These are phyloP conservation scores for Stromatinia cepivora DNA, from an alignment of 2,329 filamentous ascomycete species.

Conservation along the genomic window DNA sequence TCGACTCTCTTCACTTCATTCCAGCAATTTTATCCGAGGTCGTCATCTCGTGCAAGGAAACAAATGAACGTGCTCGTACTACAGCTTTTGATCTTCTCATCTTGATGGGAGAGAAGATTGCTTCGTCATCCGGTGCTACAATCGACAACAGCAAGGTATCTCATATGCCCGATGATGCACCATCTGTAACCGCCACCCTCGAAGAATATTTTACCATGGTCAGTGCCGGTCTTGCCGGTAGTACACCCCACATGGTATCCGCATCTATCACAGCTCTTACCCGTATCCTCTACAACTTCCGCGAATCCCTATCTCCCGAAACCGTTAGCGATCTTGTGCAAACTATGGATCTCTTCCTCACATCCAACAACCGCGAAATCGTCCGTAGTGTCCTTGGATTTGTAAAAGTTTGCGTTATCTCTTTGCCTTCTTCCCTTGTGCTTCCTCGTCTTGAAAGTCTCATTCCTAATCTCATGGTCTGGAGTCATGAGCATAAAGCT, in stretches of 20 bases:
- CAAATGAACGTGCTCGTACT: slow-evolving; percentile 90
- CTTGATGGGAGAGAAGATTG: slow-evolving; percentile 81
- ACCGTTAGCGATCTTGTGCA: slow-evolving; percentile 83
- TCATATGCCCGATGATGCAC: slow-evolving; percentile 80
- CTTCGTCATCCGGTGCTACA: slow-evolving; percentile 60
- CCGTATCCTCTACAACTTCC: slow-evolving; percentile 91
- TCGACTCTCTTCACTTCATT: slow-evolving; percentile 84
- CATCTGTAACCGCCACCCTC: slow-evolving; percentile 74
- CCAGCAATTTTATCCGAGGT: slow-evolving; percentile 89
- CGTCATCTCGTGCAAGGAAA: slow-evolving; percentile 94
- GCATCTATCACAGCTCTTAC: slow-evolving; percentile 95
- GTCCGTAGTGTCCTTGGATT: slow-evolving; percentile 94
- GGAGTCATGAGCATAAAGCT: slow-evolving; percentile 97
- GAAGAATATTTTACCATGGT: slow-evolving; percentile 99
- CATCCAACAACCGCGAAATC: slow-evolving; percentile 94
- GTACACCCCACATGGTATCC: slow-evolving; percentile 94
- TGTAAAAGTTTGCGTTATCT: slow-evolving; percentile 92
- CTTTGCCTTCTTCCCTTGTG: slow-evolving; percentile 77
- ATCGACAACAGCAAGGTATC: slow-evolving; percentile 86
- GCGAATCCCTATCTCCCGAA: slow-evolving; percentile 63
- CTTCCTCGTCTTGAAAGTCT: slow-evolving; percentile 73
- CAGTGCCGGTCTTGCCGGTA: slow-evolving; percentile 88
- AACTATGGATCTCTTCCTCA: slow-evolving; percentile 94
- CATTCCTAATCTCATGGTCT: slow-evolving; percentile 88
- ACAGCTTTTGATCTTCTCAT: slow-evolving; percentile 89